Evolutionary conservation across 2,329 filamentous ascomycete species (phyloP).

Genomic region (Graphilbum fragrans): DNA sequence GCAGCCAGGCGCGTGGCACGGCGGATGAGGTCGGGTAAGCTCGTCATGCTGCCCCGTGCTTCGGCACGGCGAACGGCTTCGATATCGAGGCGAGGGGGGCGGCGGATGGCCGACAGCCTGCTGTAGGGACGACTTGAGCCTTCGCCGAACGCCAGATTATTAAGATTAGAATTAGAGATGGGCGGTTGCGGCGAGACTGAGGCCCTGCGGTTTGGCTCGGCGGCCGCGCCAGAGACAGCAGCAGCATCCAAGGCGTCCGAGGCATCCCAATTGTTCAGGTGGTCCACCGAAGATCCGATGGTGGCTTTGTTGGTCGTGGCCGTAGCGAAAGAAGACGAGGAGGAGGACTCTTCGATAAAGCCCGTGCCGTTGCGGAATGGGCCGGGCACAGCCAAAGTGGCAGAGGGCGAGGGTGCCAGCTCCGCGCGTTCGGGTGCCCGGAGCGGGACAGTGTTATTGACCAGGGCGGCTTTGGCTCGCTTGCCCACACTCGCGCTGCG

Average conservation of each 20-base stretch:
- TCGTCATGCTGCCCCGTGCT: constrained; percentile 78
- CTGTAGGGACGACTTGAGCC: constrained; percentile 22
- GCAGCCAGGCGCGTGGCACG: constrained; percentile 77
- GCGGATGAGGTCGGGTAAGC: constrained; percentile 79
- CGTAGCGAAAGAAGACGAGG: constrained; percentile 28
- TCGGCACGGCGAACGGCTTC: constrained; percentile 73
- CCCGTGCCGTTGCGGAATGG: constrained; percentile 31
- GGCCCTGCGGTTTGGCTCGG: constrained; percentile 15
- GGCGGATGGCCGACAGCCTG: constrained; percentile 41
- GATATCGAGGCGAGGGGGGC: constrained; percentile 68
- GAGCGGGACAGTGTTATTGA: constrained; percentile 25
- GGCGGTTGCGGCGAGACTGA: constrained; percentile 13
- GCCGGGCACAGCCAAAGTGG: constrained; percentile 19
- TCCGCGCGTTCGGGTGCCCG: constrained; percentile 2
- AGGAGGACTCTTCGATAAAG: constrained; percentile 33
- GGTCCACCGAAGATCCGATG: constrained; percentile 20
- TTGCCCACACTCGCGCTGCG: constrained; percentile 50
- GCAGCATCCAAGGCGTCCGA: constrained; percentile 33
- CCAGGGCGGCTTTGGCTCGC: constrained; percentile 43
- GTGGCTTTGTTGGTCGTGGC: constrained; percentile 16
- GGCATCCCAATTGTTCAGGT: constrained; percentile 36
- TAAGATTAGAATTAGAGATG: constrained; percentile 7
- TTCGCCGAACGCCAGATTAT: background rate
- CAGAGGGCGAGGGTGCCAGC: background rate
- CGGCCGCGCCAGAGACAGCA: constrained; percentile 19